phyloP scores from a whole-genome alignment of 306 rosid species.

The Malus asiatica region DNA sequence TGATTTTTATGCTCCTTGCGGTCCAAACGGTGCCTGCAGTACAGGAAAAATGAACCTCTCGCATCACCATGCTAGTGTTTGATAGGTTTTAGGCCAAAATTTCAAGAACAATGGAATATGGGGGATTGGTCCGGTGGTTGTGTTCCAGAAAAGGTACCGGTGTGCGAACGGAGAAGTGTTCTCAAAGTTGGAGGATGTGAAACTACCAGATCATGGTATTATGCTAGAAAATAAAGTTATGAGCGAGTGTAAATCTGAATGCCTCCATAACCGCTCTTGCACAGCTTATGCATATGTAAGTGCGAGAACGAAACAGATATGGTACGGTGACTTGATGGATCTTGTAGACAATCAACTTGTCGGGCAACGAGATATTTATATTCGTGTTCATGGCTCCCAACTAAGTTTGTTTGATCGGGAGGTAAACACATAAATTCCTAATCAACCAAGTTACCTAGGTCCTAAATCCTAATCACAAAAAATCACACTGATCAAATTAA shows the following conservation, averaged over 20 bases:
- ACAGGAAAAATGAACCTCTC: background rate
- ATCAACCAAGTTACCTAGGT: too few relatives aligned
- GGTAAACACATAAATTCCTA: too few relatives aligned
- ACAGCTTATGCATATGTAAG: constrained; percentile 42
- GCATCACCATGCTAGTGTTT: background rate
- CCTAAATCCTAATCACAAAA: too few relatives aligned
- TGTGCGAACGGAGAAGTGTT: constrained; percentile 3
- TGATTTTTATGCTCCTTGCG: background rate
- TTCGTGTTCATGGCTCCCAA: too few relatives aligned
- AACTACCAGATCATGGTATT: background rate
- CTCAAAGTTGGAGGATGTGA: background rate
- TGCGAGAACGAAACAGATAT: background rate
- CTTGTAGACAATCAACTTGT: background rate
- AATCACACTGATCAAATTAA: too few relatives aligned
- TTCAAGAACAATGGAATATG: background rate
- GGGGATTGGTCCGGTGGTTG: constrained; percentile 30
- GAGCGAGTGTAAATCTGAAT: constrained; percentile 29
- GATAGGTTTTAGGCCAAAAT: background rate
- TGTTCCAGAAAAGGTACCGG: constrained; percentile 24
- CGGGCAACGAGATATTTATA: too few relatives aligned
- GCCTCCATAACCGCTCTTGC: constrained; percentile 47
- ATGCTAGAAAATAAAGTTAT: background rate
- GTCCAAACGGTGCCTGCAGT: background rate
- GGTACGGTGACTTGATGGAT: background rate
- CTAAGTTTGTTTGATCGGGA: background rate